Conservation (phyloP, 306 rosid genomes). For the Fragaria nilgerrensis region DNA sequence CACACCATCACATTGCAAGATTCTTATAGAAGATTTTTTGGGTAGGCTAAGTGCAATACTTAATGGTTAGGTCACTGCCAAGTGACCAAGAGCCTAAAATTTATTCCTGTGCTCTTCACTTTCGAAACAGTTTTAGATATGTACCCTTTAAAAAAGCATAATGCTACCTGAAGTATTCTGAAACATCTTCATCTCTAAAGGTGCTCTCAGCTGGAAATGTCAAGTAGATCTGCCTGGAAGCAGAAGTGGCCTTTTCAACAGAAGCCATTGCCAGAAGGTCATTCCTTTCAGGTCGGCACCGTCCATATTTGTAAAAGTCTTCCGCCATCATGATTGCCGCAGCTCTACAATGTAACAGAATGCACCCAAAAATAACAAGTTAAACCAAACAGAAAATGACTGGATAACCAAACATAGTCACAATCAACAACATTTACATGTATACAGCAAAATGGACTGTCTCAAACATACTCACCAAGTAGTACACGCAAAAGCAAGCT, state of each 20-base stretch:
- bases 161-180: slow-evolving; percentile 84
- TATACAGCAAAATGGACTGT: not conserved
- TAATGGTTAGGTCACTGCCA: not conserved
- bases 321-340: slow-evolving; percentile 77
- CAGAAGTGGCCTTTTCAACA: slow-evolving; percentile 67
- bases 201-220: slow-evolving; percentile 98
- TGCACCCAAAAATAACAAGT: not conserved
- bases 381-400: slow-evolving; percentile 9
- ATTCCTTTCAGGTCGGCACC: slow-evolving; percentile 68
- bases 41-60: not conserved
- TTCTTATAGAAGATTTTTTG: not conserved
- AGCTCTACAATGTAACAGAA: slow-evolving; percentile 43
- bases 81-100: not conserved
- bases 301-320: slow-evolving; percentile 60
- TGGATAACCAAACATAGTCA: slow-evolving; percentile 4
- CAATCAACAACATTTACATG: not conserved
- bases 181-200: slow-evolving; percentile 94
- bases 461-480: not conserved
- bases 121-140: not conserved
- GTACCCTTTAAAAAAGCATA: not conserved
- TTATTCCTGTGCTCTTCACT: not conserved
- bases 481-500: not conserved
- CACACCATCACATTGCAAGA: not conserved
- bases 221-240: slow-evolving; percentile 89
- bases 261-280: slow-evolving; percentile 64